Conservation (phyloP, 1,284 basidiomycete genomes). For the Chiua sp. region DNA sequence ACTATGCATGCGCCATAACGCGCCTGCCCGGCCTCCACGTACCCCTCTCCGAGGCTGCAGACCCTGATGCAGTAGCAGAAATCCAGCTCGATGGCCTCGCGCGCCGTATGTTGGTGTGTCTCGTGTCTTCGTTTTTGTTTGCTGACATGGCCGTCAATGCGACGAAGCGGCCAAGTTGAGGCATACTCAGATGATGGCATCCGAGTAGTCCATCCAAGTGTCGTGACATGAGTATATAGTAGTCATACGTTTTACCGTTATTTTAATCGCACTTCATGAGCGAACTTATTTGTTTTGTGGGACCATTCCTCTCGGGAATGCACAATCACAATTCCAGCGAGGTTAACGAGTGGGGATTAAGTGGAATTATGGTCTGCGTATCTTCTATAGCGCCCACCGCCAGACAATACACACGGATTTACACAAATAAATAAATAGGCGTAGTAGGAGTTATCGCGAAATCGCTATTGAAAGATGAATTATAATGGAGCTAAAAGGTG, state of each 20-base stretch:
- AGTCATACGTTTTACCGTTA: slow-evolving; percentile 19
- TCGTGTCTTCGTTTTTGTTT: background rate
- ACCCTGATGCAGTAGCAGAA: slow-evolving; percentile 52
- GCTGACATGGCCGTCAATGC: slow-evolving; percentile 8
- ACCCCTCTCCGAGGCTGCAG: slow-evolving; percentile 46
- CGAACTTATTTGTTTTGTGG: background rate
- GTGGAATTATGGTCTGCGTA: background rate
- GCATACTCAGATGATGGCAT: slow-evolving; percentile 56
- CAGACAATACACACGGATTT: too few species aligned
- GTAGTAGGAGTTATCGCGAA: too few species aligned
- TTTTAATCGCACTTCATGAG: slow-evolving; percentile 18
- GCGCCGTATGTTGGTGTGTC: slow-evolving; percentile 51
- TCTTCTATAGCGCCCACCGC: too few species aligned
- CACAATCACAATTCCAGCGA: too few species aligned
- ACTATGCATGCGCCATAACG: slow-evolving; percentile 70
- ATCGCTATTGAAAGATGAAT: too few species aligned
- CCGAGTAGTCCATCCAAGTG: slow-evolving; percentile 44
- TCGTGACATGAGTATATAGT: slow-evolving; percentile 21
- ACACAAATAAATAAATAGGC: too few species aligned
- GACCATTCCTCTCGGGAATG: too few species aligned
- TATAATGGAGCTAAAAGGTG: too few species aligned
- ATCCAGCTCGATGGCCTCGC: slow-evolving; percentile 66
- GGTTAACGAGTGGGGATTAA: background rate
- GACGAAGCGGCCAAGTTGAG: slow-evolving; percentile 55
- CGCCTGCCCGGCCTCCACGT: slow-evolving; percentile 63